Base-by-base conservation (phyloP, 345 rosid genomes). In the Dimocarpus longan region DNA sequence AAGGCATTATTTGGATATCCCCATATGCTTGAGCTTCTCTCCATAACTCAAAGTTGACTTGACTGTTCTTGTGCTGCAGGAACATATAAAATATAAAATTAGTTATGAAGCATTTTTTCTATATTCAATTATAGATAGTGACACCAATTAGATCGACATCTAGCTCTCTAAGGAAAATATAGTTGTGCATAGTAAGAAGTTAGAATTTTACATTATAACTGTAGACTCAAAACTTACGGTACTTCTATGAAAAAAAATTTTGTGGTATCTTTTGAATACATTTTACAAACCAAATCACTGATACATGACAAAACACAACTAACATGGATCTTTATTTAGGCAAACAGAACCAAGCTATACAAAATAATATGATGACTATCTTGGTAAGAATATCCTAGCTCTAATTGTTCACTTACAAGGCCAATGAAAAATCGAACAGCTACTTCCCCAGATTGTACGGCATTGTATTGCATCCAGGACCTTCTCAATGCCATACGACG, bases 401-500 rank as follows among this genome's bases (percentile, higher is more conserved):
- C 16, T 70, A 74, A 74, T 39, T 43, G 18, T 32, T 82, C 80
- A 87, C 97, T 90, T 81, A 93, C 98, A 24, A 95, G 95, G 76
- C 98, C 98, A 84, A 92, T 88, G 86, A 93, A 90, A 86, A 95
- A 95, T 13, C 92, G 87, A 75, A 93, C 97, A 83, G 93, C 97
- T 16, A 92, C 92, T 79, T 86, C 82, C 74, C 98, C 97, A 1
- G 90, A 88, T 43, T 92, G 87, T 71, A 92, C 92, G 76, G 85
- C 91, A 32, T 87, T 88, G 56, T 89, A 95, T 68, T 91, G 98
- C 97, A 91, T 93, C 99, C 98, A 93, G 71, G 97, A 84, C 84
- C 93, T 92, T 86, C 99, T 88, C 76, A 93, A 48, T 19, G 98
- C 98, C 99, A 95, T 92, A 15, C 99, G 88, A 15, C 98, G 90